These are phyloP conservation scores for Citrus hindsii DNA, from an alignment of 345 rosid species.

Conservation along the genomic window DNA sequence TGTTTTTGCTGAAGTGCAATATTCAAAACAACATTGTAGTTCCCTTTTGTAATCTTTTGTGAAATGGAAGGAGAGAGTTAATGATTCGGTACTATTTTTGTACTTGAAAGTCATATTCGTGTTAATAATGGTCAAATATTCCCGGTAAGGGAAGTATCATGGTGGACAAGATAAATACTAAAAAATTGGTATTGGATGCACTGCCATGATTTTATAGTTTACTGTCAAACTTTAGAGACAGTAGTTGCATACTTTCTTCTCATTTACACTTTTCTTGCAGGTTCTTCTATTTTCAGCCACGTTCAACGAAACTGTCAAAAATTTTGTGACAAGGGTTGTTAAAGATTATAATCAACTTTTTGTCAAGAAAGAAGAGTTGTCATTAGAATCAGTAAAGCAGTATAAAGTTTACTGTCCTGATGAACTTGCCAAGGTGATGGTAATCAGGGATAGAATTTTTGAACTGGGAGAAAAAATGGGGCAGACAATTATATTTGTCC, in stretches of 20 bases:
- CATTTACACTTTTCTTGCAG: conserved; percentile 28
- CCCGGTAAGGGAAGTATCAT: background rate
- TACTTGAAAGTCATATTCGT: background rate
- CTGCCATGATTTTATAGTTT: background rate
- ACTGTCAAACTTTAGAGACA: background rate
- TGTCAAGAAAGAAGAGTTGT: conserved; percentile 86
- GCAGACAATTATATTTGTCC: conserved; percentile 81
- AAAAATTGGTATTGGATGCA: background rate
- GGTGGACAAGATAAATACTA: background rate
- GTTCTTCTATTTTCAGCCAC: conserved; percentile 95
- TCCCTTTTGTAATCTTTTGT: background rate
- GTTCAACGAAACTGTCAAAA: conserved; percentile 73
- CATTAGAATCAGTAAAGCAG: conserved; percentile 84
- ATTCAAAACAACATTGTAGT: background rate
- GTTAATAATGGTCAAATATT: background rate
- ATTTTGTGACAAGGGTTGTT: conserved; percentile 59
- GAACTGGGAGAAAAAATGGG: conserved; percentile 84
- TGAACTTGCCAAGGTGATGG: conserved; percentile 63
- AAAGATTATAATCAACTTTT: conserved; percentile 80
- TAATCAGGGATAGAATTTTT: conserved; percentile 76
- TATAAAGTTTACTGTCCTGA: conserved; percentile 84
- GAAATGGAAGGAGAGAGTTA: background rate
- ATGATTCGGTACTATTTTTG: background rate
- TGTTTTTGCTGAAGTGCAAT: background rate
- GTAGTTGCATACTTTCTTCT: background rate